Conservation (phyloP, 371 early-diverging fungal genomes). For the Mortierella sp. region DNA sequence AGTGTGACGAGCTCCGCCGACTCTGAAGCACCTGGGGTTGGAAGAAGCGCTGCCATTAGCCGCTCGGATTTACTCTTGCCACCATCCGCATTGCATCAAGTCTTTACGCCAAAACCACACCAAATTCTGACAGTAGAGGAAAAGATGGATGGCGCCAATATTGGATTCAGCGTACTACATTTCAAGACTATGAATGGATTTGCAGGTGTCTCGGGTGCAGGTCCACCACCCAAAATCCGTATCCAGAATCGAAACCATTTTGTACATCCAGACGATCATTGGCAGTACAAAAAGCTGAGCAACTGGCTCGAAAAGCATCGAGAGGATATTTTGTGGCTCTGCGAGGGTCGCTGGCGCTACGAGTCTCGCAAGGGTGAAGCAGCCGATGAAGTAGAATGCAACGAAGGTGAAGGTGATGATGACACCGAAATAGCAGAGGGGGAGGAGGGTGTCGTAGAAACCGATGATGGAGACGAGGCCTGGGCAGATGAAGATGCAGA, state of each 20-base stretch:
- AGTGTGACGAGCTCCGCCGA: not conserved
- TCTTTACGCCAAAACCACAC: slow-evolving; percentile 36
- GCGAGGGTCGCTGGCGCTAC: slow-evolving; percentile 51
- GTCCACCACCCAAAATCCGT: slow-evolving; percentile 39
- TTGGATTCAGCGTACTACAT: slow-evolving; percentile 59
- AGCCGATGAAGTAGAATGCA: not conserved
- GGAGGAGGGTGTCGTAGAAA: slow-evolving; percentile 1
- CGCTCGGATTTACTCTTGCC: slow-evolving; percentile 61
- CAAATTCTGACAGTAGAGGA: slow-evolving; percentile 62
- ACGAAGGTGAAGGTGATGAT: not conserved
- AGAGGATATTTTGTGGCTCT: slow-evolving; percentile 49
- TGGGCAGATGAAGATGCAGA: slow-evolving; percentile 26
- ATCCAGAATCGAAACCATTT: slow-evolving; percentile 58
- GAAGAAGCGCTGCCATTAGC: slow-evolving; percentile 56
- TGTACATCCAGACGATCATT: slow-evolving; percentile 50
- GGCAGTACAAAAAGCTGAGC: slow-evolving; percentile 55
- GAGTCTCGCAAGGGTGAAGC: slow-evolving; percentile 3
- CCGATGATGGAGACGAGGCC: slow-evolving; percentile 26
- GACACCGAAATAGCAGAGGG: slow-evolving; percentile 4
- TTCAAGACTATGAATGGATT: slow-evolving; percentile 45
- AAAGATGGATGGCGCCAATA: slow-evolving; percentile 70
- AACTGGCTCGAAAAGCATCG: slow-evolving; percentile 53
- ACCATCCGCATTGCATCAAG: slow-evolving; percentile 40
- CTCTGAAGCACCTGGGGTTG: not conserved
- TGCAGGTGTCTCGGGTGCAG: slow-evolving; percentile 12